These are phyloP conservation scores for Brassica rapa DNA, from an alignment of 345 rosid genomes.

Conservation along the genomic window DNA sequence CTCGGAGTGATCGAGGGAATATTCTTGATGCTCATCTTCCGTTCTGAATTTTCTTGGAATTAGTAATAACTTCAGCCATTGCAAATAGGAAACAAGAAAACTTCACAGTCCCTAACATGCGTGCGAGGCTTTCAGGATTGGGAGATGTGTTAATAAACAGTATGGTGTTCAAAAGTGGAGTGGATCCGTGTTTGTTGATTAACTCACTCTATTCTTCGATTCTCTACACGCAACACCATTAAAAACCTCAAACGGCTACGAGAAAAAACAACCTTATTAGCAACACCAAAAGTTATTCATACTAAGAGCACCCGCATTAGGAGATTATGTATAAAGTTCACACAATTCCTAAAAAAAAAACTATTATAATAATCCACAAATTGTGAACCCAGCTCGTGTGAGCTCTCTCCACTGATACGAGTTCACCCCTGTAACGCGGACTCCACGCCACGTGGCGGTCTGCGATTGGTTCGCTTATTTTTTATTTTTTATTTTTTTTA, in stretches of 20 bases:
- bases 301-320: no score
- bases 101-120: neutral
- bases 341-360: no score
- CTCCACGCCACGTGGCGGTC: no score
- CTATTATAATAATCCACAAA: no score
- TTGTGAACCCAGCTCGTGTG: no score
- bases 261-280: neutral
- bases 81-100: conserved; percentile 33
- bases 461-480: no score
- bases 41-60: conserved; percentile 75
- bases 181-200: neutral
- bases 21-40: conserved; percentile 67
- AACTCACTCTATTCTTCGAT: neutral
- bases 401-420: no score
- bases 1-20: conserved; percentile 66
- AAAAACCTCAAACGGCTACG: neutral
- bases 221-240: no score
- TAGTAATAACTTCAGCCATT: conserved; percentile 85
- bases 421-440: no score
- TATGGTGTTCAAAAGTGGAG: neutral
- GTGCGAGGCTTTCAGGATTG: no score
- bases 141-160: neutral
- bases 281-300: neutral
- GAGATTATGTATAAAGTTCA: no score
- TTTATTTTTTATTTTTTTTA: no score